Conservation (phyloP, 23 red algal species). For the Agarophyton chilense region DNA sequence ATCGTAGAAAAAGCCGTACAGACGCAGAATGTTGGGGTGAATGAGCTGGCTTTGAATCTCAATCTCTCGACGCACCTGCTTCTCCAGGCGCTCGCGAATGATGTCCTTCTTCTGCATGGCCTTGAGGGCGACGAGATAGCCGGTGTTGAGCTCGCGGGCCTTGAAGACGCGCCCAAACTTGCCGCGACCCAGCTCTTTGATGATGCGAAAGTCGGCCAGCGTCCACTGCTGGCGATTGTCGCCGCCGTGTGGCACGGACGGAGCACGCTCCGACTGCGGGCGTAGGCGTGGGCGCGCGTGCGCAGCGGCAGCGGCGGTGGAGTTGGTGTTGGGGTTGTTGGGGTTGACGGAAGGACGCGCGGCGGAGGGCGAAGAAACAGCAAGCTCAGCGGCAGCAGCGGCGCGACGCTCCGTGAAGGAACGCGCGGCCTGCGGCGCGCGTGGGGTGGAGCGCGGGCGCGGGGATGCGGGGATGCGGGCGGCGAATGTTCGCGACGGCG, state of each 20-base stretch:
- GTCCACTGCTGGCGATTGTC: slow-evolving; percentile 64
- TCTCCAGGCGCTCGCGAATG: slow-evolving; percentile 52
- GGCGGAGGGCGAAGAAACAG: not conserved
- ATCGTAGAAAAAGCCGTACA: slow-evolving; percentile 95
- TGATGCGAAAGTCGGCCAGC: slow-evolving; percentile 84
- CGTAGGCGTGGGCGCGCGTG: not conserved
- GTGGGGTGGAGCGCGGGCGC: not conserved
- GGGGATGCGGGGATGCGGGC: not conserved
- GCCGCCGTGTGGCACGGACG: not conserved
- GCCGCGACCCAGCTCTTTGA: slow-evolving; percentile 81
- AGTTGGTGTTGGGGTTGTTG: too few relatives aligned
- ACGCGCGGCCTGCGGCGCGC: slow-evolving; percentile 15
- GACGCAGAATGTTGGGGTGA: slow-evolving; percentile 85
- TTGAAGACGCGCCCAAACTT: slow-evolving; percentile 89
- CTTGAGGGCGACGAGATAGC: slow-evolving; percentile 87
- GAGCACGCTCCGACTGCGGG: not conserved
- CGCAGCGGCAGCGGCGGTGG: not conserved
- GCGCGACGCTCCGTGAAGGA: slow-evolving; percentile 16
- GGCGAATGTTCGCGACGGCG: not conserved
- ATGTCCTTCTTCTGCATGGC: slow-evolving; percentile 80
- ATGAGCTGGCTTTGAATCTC: slow-evolving; percentile 86
- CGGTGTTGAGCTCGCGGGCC: slow-evolving; percentile 73
- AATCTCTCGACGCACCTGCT: slow-evolving; percentile 88
- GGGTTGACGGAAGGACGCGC: not conserved
- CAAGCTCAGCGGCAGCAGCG: not conserved